These are phyloP conservation scores for Kodamaea kaohsiungensis DNA, from an alignment of 805 yeast genomes.

Conservation along the genomic window DNA sequence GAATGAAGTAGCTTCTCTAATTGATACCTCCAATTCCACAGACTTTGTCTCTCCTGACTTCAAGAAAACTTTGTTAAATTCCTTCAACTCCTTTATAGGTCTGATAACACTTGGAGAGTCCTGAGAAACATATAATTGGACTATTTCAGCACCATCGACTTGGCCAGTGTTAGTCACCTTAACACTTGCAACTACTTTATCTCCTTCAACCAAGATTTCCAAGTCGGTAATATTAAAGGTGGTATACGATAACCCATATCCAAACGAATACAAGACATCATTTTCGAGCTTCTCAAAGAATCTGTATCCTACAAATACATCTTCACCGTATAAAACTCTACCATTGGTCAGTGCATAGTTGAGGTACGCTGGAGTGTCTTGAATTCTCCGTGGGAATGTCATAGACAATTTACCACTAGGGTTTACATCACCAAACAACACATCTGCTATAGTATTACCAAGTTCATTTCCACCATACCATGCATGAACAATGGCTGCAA, in stretches of 20 bases:
- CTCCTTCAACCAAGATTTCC: constrained; percentile 26
- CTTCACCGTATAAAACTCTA: constrained; percentile 61
- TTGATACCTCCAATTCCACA: constrained; percentile 37
- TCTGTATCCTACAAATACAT: constrained; percentile 63
- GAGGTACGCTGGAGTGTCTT: constrained; percentile 59
- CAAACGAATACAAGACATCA: constrained; percentile 59
- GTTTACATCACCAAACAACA: constrained; percentile 57
- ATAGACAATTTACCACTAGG: constrained; percentile 62
- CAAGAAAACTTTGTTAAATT: constrained; percentile 51
- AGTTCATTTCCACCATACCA: constrained; percentile 61
- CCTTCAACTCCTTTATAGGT: constrained; percentile 62
- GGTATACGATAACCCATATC: constrained; percentile 63
- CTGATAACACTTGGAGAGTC: constrained; percentile 43
- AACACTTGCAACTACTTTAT: constrained; percentile 33
- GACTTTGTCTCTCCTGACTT: constrained; percentile 44
- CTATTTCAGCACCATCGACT: constrained; percentile 53
- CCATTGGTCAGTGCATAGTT: constrained; percentile 55
- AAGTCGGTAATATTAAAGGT: constrained; percentile 45
- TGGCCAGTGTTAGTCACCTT: constrained; percentile 50
- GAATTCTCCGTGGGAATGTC: constrained; percentile 51
- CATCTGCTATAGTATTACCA: constrained; percentile 64
- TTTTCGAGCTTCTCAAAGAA: constrained; percentile 54
- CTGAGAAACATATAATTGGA: constrained; percentile 52
- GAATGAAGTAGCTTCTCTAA: constrained; percentile 55
- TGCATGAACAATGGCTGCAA: constrained; percentile 49